Base-by-base conservation (phyloP, 805 yeast species). In the Candida pseudoglaebosa region DNA sequence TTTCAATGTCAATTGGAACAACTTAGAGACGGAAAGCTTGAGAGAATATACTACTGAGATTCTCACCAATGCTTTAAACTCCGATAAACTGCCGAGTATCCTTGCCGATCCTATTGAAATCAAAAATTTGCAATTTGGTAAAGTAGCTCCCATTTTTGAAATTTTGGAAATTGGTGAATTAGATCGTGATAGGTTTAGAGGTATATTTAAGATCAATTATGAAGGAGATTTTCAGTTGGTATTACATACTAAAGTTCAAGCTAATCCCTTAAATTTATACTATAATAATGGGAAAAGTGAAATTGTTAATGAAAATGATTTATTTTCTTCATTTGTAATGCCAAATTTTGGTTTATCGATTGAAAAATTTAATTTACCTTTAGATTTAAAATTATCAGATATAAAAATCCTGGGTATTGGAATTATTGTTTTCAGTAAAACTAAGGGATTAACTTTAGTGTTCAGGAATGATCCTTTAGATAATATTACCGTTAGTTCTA, bases 401-500 rank as follows among this genome's bases (percentile, higher is more conserved):
- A 81, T 88, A 44, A 72, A 73, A 49, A 69, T 88, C 37, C 77
- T 81, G 40, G 93, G 95, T 1, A 88, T 89, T 42, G 88, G 90
- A 17, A 83, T 88, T 38, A 78, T 87, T 44, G 96, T 88, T 3
- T 88, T 84, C 56, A 78, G 84, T 20, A 82, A 84, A 51, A 71
- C 84, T 3, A 86, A 86, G 53, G 96, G 96, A 1, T 70, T 88
- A 40, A 88, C 96, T 0, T 65, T 88, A 29, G 96, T 88, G 21
- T 88, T 88, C 63, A 75, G 90, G 49, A 88, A 88, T 59, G 96
- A 88, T 59, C 96, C 96, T 0, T 68, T 88, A 40, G 95, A 87
- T 48, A 75, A 81, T 15, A 87, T 88, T 45, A 80, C 79, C 49
- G 95, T 88, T 10, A 78, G 81, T 45, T 84, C 95, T 4, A 82